phyloP scores from a whole-genome alignment of 2,329 filamentous ascomycete genomes.

The Zymoseptoria crescenta region DNA sequence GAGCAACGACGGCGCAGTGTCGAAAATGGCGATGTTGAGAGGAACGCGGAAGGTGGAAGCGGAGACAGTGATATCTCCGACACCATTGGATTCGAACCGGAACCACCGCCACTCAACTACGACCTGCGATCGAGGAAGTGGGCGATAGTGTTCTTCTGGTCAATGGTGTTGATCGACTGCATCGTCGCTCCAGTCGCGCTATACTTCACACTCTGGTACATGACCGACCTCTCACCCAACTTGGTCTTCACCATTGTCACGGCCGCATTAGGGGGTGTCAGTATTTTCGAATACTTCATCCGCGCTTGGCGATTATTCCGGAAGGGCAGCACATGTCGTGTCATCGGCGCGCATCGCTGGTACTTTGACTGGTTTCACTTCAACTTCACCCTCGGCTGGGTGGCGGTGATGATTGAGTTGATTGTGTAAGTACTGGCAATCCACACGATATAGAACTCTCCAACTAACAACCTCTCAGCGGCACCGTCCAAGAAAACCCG shows the following conservation, averaged over 20 bases:
- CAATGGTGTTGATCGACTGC: constrained; percentile 51
- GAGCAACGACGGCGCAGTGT: background rate
- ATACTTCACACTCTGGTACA: constrained; percentile 56
- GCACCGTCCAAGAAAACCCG: constrained; percentile 40
- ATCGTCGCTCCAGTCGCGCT: constrained; percentile 51
- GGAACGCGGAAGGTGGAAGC: constrained; percentile 1
- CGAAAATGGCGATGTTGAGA: constrained; percentile 1
- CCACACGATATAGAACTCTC: background rate
- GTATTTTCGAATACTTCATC: constrained; percentile 48
- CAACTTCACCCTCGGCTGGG: constrained; percentile 48
- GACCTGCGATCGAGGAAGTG: constrained; percentile 47
- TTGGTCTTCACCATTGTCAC: constrained; percentile 49
- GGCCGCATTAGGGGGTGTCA: constrained; percentile 45
- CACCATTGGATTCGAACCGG: constrained; percentile 24
- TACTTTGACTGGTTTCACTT: constrained; percentile 50
- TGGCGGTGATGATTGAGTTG: constrained; percentile 50
- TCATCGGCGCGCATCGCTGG: constrained; percentile 39
- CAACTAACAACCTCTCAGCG: constrained; percentile 27
- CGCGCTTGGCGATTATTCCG: constrained; percentile 44
- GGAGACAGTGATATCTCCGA: constrained; percentile 9
- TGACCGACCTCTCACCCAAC: constrained; percentile 43
- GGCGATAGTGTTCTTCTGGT: constrained; percentile 53
- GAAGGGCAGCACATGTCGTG: constrained; percentile 46
- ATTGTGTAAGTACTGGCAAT: constrained; percentile 37
- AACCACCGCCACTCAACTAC: constrained; percentile 49